Conservation (phyloP, 768 basidiomycete genomes). For the Myochromella boudieri region DNA sequence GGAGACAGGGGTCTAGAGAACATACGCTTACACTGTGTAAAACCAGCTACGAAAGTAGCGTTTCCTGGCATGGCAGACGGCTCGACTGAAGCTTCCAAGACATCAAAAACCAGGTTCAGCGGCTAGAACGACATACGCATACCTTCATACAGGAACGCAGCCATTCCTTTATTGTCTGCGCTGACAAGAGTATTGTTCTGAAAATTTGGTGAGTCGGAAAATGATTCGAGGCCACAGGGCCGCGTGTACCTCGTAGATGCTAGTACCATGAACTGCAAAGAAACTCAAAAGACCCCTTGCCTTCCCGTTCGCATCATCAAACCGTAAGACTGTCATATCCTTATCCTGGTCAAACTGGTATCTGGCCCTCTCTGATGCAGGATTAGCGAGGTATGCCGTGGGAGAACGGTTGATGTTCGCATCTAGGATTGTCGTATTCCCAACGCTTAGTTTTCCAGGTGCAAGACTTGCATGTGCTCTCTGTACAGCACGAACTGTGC, state of each 20-base stretch:
- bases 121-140: constrained; percentile 12
- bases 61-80: constrained; percentile 68
- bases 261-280: constrained; percentile 80
- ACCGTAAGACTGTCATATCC: constrained; percentile 65
- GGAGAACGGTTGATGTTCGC: constrained; percentile 78
- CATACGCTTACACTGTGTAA: constrained; percentile 70
- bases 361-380: constrained; percentile 61
- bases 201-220: constrained; percentile 1
- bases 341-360: constrained; percentile 77
- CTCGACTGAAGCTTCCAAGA: constrained; percentile 53
- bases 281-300: constrained; percentile 70
- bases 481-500: constrained; percentile 67
- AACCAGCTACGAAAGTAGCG: constrained; percentile 70
- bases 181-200: constrained; percentile 85
- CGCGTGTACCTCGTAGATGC: constrained; percentile 62
- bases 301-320: constrained; percentile 57
- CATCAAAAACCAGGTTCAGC: constrained; percentile 4
- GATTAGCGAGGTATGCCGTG: constrained; percentile 75
- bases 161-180: constrained; percentile 85
- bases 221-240: too few relatives aligned
- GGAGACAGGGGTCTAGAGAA: too few relatives aligned
- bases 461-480: constrained; percentile 64
- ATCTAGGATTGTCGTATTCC: constrained; percentile 66
- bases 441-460: constrained; percentile 58
- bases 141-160: constrained; percentile 78